These are phyloP conservation scores for Sistotremastrum suecicum DNA, from an alignment of 768 basidiomycete genomes.

Conservation along the genomic window DNA sequence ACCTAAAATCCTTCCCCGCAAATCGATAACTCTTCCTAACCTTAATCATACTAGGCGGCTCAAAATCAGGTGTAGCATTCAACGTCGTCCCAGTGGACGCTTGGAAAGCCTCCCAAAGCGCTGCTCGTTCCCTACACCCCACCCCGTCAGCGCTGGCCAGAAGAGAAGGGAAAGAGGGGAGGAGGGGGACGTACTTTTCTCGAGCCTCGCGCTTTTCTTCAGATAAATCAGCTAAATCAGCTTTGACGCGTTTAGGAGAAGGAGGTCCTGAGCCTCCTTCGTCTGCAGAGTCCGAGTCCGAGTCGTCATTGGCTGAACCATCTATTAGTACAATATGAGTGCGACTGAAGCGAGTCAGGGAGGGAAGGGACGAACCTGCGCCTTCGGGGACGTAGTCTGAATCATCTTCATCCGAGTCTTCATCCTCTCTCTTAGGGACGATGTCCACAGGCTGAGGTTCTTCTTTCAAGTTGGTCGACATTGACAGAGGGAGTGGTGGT, in stretches of 20 bases:
- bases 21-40: constrained; percentile 58
- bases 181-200: constrained; percentile 26
- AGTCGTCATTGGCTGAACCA: constrained; percentile 1
- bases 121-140: constrained; percentile 37
- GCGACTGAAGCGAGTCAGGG: not conserved
- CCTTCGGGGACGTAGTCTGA: constrained; percentile 52
- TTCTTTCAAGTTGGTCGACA: not conserved
- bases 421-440: not conserved
- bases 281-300: constrained; percentile 26
- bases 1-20: constrained; percentile 68
- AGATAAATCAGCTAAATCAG: not conserved
- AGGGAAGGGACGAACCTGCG: constrained; percentile 16
- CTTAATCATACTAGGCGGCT: constrained; percentile 36
- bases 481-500: not conserved
- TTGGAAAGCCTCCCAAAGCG: constrained; percentile 57
- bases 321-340: not conserved
- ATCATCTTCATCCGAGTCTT: constrained; percentile 33
- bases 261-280: constrained; percentile 20
- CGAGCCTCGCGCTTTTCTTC: constrained; percentile 25
- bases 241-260: constrained; percentile 10
- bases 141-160: constrained; percentile 3
- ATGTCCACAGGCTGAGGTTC: not conserved
- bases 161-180: not conserved
- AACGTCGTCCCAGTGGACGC: constrained; percentile 33
- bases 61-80: constrained; percentile 7